These are phyloP conservation scores for Penicillium italicum DNA, from an alignment of 2,329 filamentous ascomycete genomes.

Conservation along the genomic window DNA sequence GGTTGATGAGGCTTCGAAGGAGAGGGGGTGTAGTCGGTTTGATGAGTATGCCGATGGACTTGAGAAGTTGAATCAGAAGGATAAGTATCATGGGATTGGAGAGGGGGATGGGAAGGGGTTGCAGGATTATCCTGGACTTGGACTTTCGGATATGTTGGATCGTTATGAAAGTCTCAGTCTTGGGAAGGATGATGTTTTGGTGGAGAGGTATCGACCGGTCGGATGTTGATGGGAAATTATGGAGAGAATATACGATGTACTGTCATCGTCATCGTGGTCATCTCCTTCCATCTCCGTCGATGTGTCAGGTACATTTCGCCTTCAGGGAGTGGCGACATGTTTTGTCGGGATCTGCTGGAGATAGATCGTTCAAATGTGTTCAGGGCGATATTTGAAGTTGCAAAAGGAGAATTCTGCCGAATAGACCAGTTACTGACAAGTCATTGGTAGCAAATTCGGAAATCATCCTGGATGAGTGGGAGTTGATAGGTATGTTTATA, in stretches of 20 bases:
- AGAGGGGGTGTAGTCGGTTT: conserved; percentile 18
- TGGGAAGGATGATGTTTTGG: conserved; percentile 32
- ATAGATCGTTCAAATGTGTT: not conserved
- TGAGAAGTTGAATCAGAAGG: conserved; percentile 33
- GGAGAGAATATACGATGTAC: not conserved
- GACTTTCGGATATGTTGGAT: conserved; percentile 39
- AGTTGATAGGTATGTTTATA: not conserved
- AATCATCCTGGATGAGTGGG: not conserved
- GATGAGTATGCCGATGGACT: conserved; percentile 35
- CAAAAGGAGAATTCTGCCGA: not conserved
- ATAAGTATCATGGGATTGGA: conserved; percentile 30
- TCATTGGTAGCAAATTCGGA: not conserved
- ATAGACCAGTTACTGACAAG: too few species aligned
- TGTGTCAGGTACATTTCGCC: not conserved
- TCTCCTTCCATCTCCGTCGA: not conserved
- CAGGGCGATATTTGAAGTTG: not conserved
- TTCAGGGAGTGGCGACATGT: not conserved
- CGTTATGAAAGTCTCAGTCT: conserved; percentile 39
- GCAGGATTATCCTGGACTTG: conserved; percentile 28
- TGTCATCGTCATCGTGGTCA: not conserved
- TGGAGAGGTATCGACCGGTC: conserved; percentile 17
- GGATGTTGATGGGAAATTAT: conserved; percentile 1
- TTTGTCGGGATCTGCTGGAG: not conserved
- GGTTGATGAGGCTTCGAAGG: conserved; percentile 27
- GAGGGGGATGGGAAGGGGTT: conserved; percentile 12